phyloP scores from a whole-genome alignment of 164 flowering plant genomes.

The Macadamia tetraphylla region DNA sequence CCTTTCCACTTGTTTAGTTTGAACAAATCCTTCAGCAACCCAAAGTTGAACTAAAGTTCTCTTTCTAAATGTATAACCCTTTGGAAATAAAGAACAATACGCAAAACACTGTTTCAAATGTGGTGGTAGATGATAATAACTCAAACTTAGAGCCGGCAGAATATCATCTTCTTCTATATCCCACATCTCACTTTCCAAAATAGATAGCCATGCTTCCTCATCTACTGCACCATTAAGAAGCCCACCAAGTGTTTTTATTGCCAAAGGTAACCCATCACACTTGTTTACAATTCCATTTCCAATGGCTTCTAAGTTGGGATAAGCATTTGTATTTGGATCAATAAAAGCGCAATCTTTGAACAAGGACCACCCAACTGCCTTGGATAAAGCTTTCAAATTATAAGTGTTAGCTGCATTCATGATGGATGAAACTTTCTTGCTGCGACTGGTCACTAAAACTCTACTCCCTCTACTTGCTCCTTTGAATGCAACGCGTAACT shows the following conservation, averaged over 20 bases:
- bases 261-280: background rate
- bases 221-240: background rate
- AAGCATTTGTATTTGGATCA: no score
- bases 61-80: background rate
- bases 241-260: background rate
- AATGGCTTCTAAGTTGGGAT: background rate
- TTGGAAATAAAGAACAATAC: background rate
- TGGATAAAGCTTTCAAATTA: no score
- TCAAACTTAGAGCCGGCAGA: background rate
- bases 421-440: no score
- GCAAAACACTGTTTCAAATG: background rate
- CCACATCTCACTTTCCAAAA: background rate
- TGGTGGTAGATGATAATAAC: background rate
- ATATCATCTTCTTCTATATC: background rate
- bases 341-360: no score
- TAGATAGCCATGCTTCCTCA: background rate
- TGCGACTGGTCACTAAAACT: no score
- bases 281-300: background rate
- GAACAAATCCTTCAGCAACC: conserved; percentile 13
- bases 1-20: background rate
- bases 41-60: background rate
- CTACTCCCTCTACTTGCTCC: no score
- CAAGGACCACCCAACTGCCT: no score
- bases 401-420: no score
- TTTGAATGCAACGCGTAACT: no score